Conservation (phyloP, 1,284 basidiomycete species). For the Fomitopsis pinicola region DNA sequence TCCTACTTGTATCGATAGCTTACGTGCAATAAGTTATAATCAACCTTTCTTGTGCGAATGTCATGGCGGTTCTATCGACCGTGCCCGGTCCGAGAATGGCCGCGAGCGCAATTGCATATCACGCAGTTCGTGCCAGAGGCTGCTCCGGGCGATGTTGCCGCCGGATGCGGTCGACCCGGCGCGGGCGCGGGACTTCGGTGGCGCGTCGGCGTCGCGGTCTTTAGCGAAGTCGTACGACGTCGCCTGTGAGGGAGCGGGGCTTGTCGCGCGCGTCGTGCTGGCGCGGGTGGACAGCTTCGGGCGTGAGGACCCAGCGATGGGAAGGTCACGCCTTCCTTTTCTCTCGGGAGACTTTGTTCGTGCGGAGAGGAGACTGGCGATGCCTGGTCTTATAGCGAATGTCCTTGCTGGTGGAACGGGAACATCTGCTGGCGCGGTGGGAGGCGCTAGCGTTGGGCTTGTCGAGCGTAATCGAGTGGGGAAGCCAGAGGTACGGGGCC, state of each 20-base stretch:
- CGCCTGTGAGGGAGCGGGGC: conserved; percentile 34
- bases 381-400: conserved; percentile 26
- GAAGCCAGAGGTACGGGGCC: conserved; percentile 15
- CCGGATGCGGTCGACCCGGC: conserved; percentile 13
- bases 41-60: background rate
- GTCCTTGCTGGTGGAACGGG: conserved; percentile 24
- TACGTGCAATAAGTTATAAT: conserved; percentile 1
- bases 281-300: conserved; percentile 21
- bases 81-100: conserved; percentile 38
- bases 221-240: conserved; percentile 24
- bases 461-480: conserved; percentile 24
- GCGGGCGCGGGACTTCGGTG: conserved; percentile 6
- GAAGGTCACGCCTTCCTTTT: conserved; percentile 22
- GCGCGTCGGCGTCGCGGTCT: conserved; percentile 18
- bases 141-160: conserved; percentile 36
- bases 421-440: conserved; percentile 13
- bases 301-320: conserved; percentile 8
- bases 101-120: conserved; percentile 45
- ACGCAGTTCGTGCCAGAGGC: conserved; percentile 57
- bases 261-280: conserved; percentile 23
- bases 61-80: conserved; percentile 19
- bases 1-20: background rate
- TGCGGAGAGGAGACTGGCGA: conserved; percentile 34
- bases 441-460: conserved; percentile 24
- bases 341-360: conserved; percentile 30